Percentiles rank a stretch among this genome's conserved stretches.
phyloP scores from a whole-genome alignment of 163 green algal species.

The Smithsoniella earleae region DNA sequence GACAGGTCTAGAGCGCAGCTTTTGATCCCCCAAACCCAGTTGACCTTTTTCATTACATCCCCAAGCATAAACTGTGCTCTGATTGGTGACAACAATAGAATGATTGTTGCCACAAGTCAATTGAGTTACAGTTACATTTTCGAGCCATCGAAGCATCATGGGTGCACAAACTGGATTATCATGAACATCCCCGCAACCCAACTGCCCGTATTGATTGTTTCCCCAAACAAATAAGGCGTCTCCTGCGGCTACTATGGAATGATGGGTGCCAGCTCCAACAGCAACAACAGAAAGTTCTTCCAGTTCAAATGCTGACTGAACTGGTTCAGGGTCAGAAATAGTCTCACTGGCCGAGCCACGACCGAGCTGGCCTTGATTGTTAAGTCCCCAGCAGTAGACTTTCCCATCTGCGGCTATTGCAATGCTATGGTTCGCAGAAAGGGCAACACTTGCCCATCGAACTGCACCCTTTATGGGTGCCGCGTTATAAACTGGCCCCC shows the following conservation, averaged over 20 bases:
- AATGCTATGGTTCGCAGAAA: conserved; percentile 58
- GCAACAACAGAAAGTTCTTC: conserved; percentile 21
- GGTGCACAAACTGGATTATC: conserved; percentile 25
- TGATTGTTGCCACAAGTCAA: conserved; percentile 28
- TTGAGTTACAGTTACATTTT: conserved; percentile 26
- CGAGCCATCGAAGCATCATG: conserved; percentile 29
- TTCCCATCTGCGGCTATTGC: conserved; percentile 59
- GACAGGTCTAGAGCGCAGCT: conserved; percentile 46
- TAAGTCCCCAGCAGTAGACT: conserved; percentile 70
- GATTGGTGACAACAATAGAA: conserved; percentile 30
- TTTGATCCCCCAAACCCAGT: conserved; percentile 66
- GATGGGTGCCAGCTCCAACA: conserved; percentile 5
- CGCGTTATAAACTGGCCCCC: background rate
- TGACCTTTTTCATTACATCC: conserved; percentile 66
- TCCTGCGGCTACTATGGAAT: conserved; percentile 19
- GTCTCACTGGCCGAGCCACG: conserved; percentile 1
- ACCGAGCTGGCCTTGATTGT: conserved; percentile 60
- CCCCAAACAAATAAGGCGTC: conserved; percentile 72
- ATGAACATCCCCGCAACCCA: conserved; percentile 43
- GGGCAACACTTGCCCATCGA: conserved; percentile 58
- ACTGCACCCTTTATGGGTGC: conserved; percentile 38
- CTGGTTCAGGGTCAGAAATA: conserved; percentile 6
- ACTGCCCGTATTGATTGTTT: conserved; percentile 67
- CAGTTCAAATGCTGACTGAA: conserved; percentile 11
- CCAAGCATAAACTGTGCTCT: conserved; percentile 60